Conservation (phyloP, 306 rosid genomes). For the Vigna unguiculata region DNA sequence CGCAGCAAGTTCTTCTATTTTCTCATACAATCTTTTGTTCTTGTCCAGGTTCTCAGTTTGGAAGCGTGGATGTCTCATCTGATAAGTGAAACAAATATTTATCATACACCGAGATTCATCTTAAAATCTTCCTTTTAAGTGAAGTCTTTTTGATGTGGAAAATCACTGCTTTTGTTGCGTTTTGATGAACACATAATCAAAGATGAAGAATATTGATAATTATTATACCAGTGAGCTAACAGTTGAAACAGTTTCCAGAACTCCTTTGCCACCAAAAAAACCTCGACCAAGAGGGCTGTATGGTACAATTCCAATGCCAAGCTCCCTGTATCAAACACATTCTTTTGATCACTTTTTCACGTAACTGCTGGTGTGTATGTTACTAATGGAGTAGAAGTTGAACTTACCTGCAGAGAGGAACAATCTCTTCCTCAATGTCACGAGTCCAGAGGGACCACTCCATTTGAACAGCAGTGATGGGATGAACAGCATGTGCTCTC, state of each 20-base stretch:
- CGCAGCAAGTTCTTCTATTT: slow-evolving; percentile 55
- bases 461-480: slow-evolving; percentile 9
- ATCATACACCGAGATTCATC: neutral
- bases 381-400: neutral
- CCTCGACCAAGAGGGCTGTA: slow-evolving; percentile 88
- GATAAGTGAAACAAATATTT: neutral
- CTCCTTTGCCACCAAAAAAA: slow-evolving; percentile 77
- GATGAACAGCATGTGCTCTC: slow-evolving; percentile 36
- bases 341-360: too few species aligned
- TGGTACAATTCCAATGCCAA: slow-evolving; percentile 77
- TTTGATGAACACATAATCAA: too few species aligned
- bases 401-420: slow-evolving; percentile 45
- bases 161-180: too few species aligned
- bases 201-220: neutral
- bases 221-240: slow-evolving; percentile 55
- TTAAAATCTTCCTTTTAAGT: neutral
- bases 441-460: slow-evolving; percentile 37
- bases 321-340: slow-evolving; percentile 56
- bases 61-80: slow-evolving; percentile 62
- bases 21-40: slow-evolving; percentile 53
- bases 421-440: slow-evolving; percentile 14
- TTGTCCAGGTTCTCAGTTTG: slow-evolving; percentile 41
- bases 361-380: too few species aligned
- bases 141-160: too few species aligned
- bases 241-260: slow-evolving; percentile 55